Base-by-base conservation (phyloP, 208 protist genomes). In the Balamuthia mandrillaris region DNA sequence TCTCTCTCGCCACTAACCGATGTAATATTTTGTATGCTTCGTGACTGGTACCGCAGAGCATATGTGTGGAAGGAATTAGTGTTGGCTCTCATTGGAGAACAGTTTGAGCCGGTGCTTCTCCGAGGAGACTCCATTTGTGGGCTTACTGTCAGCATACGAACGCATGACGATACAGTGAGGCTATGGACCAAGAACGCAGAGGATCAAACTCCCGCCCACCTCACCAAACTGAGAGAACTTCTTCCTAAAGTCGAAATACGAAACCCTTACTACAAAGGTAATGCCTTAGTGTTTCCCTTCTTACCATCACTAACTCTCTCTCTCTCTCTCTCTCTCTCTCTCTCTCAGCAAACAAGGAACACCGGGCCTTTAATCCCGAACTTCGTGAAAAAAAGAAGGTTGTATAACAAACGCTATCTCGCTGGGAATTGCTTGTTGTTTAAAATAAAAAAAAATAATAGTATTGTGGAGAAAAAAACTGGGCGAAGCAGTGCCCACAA, bases 231-330 rank as follows among this genome's bases (percentile, higher is more conserved):
- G 35, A 82, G 65, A 54, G 75, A 82, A 39, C 60, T 82, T 39
- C 45, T 82, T 18, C 75, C 75, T 21, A 82, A 66, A 29, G 75
- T 54, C 6, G 75, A 82, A 54, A 47, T 82, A 29, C 75, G 75
- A 35, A 82, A 29, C 52, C 75, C 75, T 10, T 82, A 66, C 39
- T 82, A 82, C 75, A 82, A 82, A n/a, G 75, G 75, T 82, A 82
- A 37, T 29, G 10, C 39, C 27, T 27, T 29, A 52, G 12, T 0
- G n/a, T 5, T 16, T 35, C 39, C 4, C 45, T 0, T 81, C 31
- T 41, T 54, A 16, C 33, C 5, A 41, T 9, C 31, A 4, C 60
- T 14, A 10, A 0, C n/a, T 4, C 33, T 6, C 24, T 56, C 68
- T 33, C 45, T 10, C n/a, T 52, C 7, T 29, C 61, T 61, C 39